A percentile compares a stretch with the other conserved stretches of the same genome.
phyloP scores from a whole-genome alignment of 192 early-diverging fungal species.

The Ambispora gerdemannii region DNA sequence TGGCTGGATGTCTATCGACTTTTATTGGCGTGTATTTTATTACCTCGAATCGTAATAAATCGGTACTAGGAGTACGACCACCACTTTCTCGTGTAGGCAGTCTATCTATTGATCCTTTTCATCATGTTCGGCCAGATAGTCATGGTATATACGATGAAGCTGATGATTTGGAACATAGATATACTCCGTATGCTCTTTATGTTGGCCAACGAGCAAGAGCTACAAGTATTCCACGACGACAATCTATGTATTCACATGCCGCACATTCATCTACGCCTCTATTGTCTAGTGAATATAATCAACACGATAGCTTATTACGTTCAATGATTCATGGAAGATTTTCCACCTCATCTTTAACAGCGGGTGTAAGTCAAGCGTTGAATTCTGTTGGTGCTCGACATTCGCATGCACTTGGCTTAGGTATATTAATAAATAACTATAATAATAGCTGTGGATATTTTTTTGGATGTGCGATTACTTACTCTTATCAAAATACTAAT shows the following conservation, averaged over 20 bases:
- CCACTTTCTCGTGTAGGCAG: conserved; percentile 23
- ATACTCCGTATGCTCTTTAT: conserved; percentile 5
- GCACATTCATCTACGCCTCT: conserved; percentile 25
- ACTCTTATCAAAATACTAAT: neutral
- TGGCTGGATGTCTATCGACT: conserved; percentile 57
- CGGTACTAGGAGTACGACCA: neutral
- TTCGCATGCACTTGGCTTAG: conserved; percentile 38
- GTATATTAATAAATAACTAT: conserved; percentile 15
- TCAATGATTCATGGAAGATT: conserved; percentile 29
- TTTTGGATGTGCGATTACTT: neutral
- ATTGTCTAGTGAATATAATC: conserved; percentile 23
- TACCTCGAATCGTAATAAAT: conserved; percentile 50
- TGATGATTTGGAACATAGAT: conserved; percentile 1
- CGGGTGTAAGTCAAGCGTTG: conserved; percentile 30
- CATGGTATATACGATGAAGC: conserved; percentile 23
- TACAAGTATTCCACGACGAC: conserved; percentile 9
- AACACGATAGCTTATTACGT: conserved; percentile 28
- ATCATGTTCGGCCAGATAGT: conserved; percentile 7
- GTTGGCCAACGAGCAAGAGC: conserved; percentile 24
- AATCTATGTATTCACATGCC: neutral
- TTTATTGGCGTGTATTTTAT: conserved; percentile 71
- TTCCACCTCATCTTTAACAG: conserved; percentile 15
- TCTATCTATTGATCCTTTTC: conserved; percentile 23
- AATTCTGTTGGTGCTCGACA: conserved; percentile 42
- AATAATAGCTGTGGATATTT: neutral